Evolutionary conservation across 495 filamentous ascomycete genomes (phyloP), one percentile per base, ranked within the genome.

Genomic region (Elaphomyces granulatus): DNA sequence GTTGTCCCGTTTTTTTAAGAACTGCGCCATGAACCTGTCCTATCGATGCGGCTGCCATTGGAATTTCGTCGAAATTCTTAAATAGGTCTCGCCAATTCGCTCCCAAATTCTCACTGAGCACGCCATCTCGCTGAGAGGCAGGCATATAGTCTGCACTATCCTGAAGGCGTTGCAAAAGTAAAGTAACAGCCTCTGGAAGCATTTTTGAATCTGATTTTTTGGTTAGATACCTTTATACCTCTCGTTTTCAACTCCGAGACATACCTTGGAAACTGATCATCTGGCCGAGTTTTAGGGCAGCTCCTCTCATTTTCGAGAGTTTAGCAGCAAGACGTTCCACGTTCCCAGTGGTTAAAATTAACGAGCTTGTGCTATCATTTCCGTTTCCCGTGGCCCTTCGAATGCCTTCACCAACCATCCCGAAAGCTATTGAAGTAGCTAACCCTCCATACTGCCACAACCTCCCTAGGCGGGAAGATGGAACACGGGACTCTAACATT

Each of bases 111-210:
- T 68, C 61, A 0, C 66, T 49, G 0, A 98, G 65, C 7, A 96
- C 90, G 42, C 77, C 72, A 54, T 98, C 75, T 4, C 88, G 81
- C 54, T 98, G 90, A 42, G 76, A 88, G 17, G 80, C 71, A 1
- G 90, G 90, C 90, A 98, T 98, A 62, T 95, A 98, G 56, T 98
- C 90, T 16, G 90, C 90, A 35, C 83, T 81, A 58, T 98, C 92
- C 55, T 98, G 90, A 0, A 98, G 92, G 1, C 90, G 78, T 51
- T 90, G 83, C 14, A 98, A 68, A 20, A 98, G 83, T 48, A 86
- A 71, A 38, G 85, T 77, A 20, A 98, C 83, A 0, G 81, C 72
- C 2, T 70, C 74, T 3, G 90, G 90, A 0, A 98, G 72, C 80
- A 96, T 83, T 53, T 94, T 94, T n/a, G 83, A 75, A 57, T 98